Evolutionary conservation across 345 rosid species (phyloP).

Genomic region (Salix udensis): DNA sequence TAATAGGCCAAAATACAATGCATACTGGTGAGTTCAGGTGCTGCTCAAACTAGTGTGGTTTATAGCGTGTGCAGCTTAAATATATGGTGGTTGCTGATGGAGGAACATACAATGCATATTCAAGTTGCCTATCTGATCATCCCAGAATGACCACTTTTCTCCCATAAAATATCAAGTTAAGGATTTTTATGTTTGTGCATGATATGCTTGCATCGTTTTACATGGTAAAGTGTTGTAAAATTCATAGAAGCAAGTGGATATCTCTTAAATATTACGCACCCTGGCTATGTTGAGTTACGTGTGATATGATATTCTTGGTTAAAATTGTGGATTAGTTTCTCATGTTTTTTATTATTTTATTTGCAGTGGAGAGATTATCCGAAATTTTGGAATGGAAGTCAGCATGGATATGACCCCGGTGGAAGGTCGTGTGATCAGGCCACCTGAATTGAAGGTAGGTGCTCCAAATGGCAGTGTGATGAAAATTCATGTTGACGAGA

Average conservation of each 20-base stretch:
- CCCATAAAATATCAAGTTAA: neutral
- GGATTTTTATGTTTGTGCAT: neutral
- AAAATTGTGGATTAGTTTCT: neutral
- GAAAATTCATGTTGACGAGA: slow-evolving; percentile 49
- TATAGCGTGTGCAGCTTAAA: neutral
- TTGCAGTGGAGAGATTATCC: slow-evolving; percentile 53
- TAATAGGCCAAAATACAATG: too few relatives aligned
- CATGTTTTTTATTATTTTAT: neutral
- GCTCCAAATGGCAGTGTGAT: slow-evolving; percentile 32
- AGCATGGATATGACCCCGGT: slow-evolving; percentile 60
- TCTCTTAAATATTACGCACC: neutral
- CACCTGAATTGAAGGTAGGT: slow-evolving; percentile 61
- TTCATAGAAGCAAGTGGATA: neutral
- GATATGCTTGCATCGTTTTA: neutral
- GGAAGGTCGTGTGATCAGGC: slow-evolving; percentile 62
- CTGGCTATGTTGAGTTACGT: neutral
- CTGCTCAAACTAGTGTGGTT: neutral
- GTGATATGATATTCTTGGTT: neutral
- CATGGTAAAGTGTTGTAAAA: too few relatives aligned
- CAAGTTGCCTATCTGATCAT: neutral
- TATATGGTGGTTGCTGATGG: neutral
- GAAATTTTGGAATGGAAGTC: slow-evolving; percentile 64
- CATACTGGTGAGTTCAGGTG: neutral
- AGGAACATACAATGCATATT: neutral
- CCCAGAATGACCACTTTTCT: neutral